Conservation (phyloP, 169 alveolate genomes). For the Cryptosporidium andersoni region DNA sequence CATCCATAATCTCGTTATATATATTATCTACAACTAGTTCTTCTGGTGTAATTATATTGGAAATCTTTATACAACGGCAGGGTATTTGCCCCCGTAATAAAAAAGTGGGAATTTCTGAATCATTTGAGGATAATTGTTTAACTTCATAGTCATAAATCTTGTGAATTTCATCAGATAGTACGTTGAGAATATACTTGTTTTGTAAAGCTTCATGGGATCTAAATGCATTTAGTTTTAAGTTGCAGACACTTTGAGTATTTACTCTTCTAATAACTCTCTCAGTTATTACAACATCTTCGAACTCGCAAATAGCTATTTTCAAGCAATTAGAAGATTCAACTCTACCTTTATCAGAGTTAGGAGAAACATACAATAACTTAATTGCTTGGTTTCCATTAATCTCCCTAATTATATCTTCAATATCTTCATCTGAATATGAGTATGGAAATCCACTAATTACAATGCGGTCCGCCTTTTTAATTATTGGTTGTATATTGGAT, state of each 20-base stretch:
- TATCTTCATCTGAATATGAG: not conserved
- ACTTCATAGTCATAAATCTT: too few relatives aligned
- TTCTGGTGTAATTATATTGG: constrained; percentile 23
- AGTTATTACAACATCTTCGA: not conserved
- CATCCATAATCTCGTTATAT: constrained; percentile 5
- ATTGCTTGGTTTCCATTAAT: constrained; percentile 5
- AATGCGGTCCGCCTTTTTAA: constrained; percentile 24
- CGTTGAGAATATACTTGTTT: too few relatives aligned
- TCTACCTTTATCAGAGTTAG: too few relatives aligned
- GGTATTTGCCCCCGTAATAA: constrained; percentile 29
- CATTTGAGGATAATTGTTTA: not conserved
- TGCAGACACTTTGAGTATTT: not conserved
- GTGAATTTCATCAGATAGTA: too few relatives aligned
- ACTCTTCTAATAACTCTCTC: not conserved
- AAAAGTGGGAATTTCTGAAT: not conserved
- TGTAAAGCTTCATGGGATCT: not conserved
- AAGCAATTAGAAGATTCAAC: constrained; percentile 7
- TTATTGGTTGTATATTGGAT: constrained; percentile 21
- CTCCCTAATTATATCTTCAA: not conserved
- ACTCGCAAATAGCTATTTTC: constrained; percentile 39
- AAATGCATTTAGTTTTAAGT: constrained; percentile 10
- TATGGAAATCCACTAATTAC: constrained; percentile 20
- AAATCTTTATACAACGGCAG: constrained; percentile 59
- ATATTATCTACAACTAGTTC: constrained; percentile 5
- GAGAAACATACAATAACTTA: not conserved